These are phyloP conservation scores for Fusarium secorum DNA, from an alignment of 2,329 filamentous ascomycete species.

Conservation along the genomic window DNA sequence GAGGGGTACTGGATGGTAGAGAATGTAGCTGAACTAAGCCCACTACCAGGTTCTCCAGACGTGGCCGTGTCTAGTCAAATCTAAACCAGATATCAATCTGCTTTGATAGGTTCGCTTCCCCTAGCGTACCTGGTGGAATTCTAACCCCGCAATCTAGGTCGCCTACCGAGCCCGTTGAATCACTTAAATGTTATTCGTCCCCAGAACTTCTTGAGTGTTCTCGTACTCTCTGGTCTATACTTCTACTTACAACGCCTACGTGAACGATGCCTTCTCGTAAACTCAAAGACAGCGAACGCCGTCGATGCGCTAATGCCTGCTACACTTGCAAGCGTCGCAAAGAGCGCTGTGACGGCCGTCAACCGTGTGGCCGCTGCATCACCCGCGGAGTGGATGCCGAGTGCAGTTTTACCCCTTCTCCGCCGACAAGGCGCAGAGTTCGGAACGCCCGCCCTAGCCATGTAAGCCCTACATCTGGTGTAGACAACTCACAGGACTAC, in stretches of 20 bases:
- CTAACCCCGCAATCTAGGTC: neutral
- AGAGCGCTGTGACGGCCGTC: neutral
- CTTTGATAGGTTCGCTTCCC: neutral
- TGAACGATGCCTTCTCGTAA: neutral
- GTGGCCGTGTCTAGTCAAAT: neutral
- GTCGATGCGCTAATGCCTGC: neutral
- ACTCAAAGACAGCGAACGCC: neutral
- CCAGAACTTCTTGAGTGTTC: neutral
- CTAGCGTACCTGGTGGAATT: neutral
- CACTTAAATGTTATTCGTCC: neutral
- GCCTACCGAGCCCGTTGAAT: rapidly evolving
- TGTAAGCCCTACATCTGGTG: rapidly evolving
- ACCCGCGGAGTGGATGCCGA: neutral
- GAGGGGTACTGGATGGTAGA: too few species aligned
- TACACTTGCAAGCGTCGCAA: neutral
- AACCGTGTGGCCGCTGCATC: neutral
- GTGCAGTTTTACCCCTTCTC: neutral
- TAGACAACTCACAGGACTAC: neutral
- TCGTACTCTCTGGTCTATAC: neutral
- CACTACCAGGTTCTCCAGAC: neutral
- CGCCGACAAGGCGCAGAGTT: neutral
- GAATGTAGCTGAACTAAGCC: neutral
- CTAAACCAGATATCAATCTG: neutral
- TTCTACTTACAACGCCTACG: neutral
- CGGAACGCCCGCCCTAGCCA: neutral